A percentile compares a stretch with the other conserved stretches of the same genome.
phyloP scores from a whole-genome alignment of 192 early-diverging fungal genomes.

The Coemansia javaensis region DNA sequence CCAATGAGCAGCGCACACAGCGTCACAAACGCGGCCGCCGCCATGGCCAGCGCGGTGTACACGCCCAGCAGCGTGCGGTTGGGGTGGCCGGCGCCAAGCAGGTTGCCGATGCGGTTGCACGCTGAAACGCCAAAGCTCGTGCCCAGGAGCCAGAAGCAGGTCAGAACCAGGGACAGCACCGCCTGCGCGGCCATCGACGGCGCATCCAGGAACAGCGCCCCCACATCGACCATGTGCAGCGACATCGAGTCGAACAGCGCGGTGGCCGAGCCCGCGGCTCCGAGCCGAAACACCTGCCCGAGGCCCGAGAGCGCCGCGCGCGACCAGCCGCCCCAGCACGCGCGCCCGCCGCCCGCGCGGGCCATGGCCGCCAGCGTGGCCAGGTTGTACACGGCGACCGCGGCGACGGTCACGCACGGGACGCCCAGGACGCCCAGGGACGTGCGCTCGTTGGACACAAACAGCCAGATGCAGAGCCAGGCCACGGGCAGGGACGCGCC shows the following conservation, averaged over 20 bases:
- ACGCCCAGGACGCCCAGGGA: constrained; percentile 69
- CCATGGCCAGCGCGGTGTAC: constrained; percentile 40
- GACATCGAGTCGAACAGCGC: constrained; percentile 75
- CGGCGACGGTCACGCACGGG: constrained; percentile 56
- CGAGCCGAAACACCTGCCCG: constrained; percentile 62
- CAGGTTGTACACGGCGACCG: constrained; percentile 53
- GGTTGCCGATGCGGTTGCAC: constrained; percentile 76
- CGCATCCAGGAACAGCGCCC: constrained; percentile 73
- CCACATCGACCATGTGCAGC: constrained; percentile 68
- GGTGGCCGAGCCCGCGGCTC: constrained; percentile 74
- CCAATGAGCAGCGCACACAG: constrained; percentile 54
- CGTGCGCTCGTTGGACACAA: constrained; percentile 57
- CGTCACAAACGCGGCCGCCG: constrained; percentile 51
- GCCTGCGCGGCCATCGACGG: constrained; percentile 78
- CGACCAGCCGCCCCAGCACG: constrained; percentile 88
- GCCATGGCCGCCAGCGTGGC: constrained; percentile 50
- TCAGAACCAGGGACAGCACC: constrained; percentile 61
- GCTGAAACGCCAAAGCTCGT: constrained; percentile 65
- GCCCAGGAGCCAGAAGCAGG: constrained; percentile 68
- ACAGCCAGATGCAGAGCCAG: constrained; percentile 66
- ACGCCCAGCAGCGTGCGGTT: constrained; percentile 51
- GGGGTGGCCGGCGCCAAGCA: constrained; percentile 59
- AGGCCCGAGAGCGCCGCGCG: constrained; percentile 60
- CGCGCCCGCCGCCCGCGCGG: constrained; percentile 61
- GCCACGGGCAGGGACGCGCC: constrained; percentile 67